Conservation (phyloP, 768 basidiomycete species). For the Leccinum ochraceum region DNA sequence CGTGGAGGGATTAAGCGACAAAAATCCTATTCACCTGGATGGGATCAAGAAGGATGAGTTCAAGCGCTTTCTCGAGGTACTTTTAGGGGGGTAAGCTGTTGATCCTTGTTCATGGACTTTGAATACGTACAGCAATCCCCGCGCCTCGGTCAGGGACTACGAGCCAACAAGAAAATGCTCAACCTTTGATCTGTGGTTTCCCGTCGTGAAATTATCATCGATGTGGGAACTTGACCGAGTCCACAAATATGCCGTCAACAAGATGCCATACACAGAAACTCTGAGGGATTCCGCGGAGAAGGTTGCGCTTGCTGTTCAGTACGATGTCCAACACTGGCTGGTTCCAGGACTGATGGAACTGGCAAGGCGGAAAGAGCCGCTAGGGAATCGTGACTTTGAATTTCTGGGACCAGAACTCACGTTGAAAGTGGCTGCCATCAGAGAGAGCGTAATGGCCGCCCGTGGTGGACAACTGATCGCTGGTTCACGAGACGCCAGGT, state of each 20-base stretch:
- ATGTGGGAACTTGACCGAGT: constrained; percentile 40
- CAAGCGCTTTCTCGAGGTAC: constrained; percentile 24
- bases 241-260: constrained; percentile 31
- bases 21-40: constrained; percentile 25
- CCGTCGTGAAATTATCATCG: constrained; percentile 39
- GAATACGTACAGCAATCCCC: not conserved
- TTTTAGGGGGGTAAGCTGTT: constrained; percentile 20
- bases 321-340: constrained; percentile 37
- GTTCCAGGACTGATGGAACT: constrained; percentile 29
- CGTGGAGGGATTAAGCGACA: constrained; percentile 21
- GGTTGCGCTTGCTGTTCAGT: constrained; percentile 32
- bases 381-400: constrained; percentile 17
- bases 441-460: constrained; percentile 15
- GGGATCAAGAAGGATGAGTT: constrained; percentile 29
- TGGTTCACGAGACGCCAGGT: constrained; percentile 4
- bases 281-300: constrained; percentile 23
- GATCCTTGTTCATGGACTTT: not conserved
- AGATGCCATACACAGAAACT: constrained; percentile 23
- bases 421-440: constrained; percentile 24
- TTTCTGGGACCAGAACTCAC: constrained; percentile 17
- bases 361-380: constrained; percentile 18
- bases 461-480: not conserved
- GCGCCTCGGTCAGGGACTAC: not conserved
- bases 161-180: not conserved
- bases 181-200: constrained; percentile 36